These are phyloP conservation scores for Pugionium cornutum DNA, from an alignment of 345 rosid genomes.

Conservation along the genomic window DNA sequence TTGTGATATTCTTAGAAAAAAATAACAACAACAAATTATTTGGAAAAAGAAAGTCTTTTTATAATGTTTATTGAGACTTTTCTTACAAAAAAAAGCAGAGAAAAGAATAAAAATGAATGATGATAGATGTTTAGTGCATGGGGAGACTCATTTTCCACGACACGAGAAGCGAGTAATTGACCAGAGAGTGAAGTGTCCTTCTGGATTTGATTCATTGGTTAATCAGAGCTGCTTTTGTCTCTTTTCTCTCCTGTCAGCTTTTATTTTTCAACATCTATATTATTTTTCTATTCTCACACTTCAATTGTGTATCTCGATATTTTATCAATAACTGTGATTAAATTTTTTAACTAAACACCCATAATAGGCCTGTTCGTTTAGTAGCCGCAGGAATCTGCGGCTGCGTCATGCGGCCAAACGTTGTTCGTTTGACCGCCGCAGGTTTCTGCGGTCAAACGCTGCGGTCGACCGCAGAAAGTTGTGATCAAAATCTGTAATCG, in stretches of 20 bases:
- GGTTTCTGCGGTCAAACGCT: no score
- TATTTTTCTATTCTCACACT: constrained; percentile 2
- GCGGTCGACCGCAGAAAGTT: no score
- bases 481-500: no score
- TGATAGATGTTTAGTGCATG: constrained; percentile 35
- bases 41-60: no score
- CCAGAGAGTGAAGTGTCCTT: constrained; percentile 33
- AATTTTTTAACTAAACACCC: neutral
- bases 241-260: constrained; percentile 31
- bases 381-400: no score
- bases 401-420: no score
- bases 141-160: constrained; percentile 32
- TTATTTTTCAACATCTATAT: neutral
- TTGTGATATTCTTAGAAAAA: no score
- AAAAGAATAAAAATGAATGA: constrained; percentile 6
- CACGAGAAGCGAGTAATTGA: constrained; percentile 44
- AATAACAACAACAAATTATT: no score
- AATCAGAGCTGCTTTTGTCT: constrained; percentile 39
- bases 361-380: constrained; percentile 8
- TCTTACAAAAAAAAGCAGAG: neutral
- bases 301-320: constrained; percentile 37
- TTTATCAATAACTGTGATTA: constrained; percentile 16
- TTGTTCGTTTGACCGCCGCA: no score
- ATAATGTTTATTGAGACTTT: no score
- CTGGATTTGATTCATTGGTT: constrained; percentile 28